Conservation (phyloP, 1,284 basidiomycete genomes). For the Flammula alnicola region DNA sequence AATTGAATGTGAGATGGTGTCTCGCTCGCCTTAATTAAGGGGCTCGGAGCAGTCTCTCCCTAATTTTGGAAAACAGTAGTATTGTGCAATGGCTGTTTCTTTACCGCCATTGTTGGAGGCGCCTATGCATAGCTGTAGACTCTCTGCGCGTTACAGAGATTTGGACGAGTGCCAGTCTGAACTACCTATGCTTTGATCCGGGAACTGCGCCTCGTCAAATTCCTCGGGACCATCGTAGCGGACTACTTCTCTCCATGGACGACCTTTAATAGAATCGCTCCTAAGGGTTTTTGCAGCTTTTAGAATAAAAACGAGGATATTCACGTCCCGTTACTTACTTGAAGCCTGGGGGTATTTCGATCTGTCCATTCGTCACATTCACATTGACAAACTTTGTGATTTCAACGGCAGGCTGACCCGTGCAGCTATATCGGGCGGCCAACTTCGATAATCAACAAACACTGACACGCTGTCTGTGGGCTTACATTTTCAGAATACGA, state of each 20-base stretch:
- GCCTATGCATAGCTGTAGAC: not conserved
- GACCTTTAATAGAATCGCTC: conserved; percentile 15
- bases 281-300: conserved; percentile 4
- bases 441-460: no score
- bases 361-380: conserved; percentile 63
- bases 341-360: conserved; percentile 54
- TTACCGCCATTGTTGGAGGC: no score
- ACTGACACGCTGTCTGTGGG: conserved; percentile 24
- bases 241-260: conserved; percentile 27
- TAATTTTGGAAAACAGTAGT: no score
- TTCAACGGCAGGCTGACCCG: conserved; percentile 66
- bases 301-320: conserved; percentile 3
- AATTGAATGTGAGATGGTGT: conserved; percentile 1
- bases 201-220: conserved; percentile 4
- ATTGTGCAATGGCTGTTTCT: no score
- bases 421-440: conserved; percentile 62
- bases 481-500: conserved; percentile 73
- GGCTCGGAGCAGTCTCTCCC: no score
- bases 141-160: no score
- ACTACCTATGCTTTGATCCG: no score
- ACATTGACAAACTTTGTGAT: conserved; percentile 65
- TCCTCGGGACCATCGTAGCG: conserved; percentile 20
- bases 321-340: conserved; percentile 40
- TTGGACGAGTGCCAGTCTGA: no score
- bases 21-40: conserved; percentile 1